phyloP scores from a whole-genome alignment of 2,329 filamentous ascomycete species.

The Microsporum ferrugineum region DNA sequence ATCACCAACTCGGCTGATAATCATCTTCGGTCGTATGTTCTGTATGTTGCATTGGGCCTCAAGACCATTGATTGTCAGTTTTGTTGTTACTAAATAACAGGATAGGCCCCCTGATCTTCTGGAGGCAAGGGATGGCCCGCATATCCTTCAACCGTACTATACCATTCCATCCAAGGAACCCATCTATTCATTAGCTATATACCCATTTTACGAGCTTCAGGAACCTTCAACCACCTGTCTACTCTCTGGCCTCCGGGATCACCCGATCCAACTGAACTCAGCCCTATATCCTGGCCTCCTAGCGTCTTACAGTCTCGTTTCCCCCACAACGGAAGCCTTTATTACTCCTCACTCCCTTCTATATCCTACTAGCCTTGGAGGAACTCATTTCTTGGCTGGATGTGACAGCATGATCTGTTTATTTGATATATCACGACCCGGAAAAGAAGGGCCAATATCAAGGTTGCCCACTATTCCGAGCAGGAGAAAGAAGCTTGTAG shows the following conservation, averaged over 20 bases:
- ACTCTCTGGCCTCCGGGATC: slow-evolving; percentile 42
- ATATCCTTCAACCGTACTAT: slow-evolving; percentile 37
- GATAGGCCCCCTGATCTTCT: slow-evolving; percentile 39
- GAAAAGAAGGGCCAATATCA: slow-evolving; percentile 36
- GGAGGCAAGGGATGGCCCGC: slow-evolving; percentile 26
- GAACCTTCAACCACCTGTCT: slow-evolving; percentile 40
- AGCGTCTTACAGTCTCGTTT: slow-evolving; percentile 45
- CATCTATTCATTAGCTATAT: slow-evolving; percentile 43
- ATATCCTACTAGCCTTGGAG: slow-evolving; percentile 37
- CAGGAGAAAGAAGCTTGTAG: slow-evolving; percentile 36
- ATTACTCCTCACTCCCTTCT: slow-evolving; percentile 44
- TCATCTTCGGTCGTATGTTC: slow-evolving; percentile 42
- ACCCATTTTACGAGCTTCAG: slow-evolving; percentile 44
- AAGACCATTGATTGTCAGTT: background rate
- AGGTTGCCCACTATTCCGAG: slow-evolving; percentile 40
- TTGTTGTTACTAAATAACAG: background rate
- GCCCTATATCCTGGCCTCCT: slow-evolving; percentile 39
- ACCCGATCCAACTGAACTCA: slow-evolving; percentile 47
- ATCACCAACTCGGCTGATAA: slow-evolving; percentile 44
- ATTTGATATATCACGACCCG: slow-evolving; percentile 44
- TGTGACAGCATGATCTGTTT: slow-evolving; percentile 42
- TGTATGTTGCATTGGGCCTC: slow-evolving; percentile 29
- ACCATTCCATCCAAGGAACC: slow-evolving; percentile 37
- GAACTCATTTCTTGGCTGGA: slow-evolving; percentile 47
- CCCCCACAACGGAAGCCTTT: slow-evolving; percentile 46